Evolutionary conservation across 2,329 filamentous ascomycete species (phyloP).

Genomic region (Colletotrichum australisinense): DNA sequence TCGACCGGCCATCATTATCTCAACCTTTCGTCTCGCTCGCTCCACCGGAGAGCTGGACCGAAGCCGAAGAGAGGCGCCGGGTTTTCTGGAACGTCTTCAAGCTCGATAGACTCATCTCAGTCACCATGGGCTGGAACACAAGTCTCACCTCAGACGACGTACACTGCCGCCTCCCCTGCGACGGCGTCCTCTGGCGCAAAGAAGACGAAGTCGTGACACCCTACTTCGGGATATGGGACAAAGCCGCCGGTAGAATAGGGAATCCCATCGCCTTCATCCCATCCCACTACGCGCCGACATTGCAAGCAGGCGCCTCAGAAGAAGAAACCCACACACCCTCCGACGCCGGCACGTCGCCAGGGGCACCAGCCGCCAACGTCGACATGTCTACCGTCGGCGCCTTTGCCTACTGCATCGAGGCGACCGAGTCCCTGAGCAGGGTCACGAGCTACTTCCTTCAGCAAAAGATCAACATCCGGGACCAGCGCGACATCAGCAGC

Average conservation of each 20-base stretch:
- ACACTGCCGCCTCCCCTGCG: constrained; percentile 45
- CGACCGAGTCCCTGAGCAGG: constrained; percentile 57
- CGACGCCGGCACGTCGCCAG: constrained; percentile 19
- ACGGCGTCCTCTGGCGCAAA: constrained; percentile 54
- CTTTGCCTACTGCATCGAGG: constrained; percentile 59
- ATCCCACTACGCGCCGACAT: constrained; percentile 40
- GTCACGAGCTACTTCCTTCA: constrained; percentile 58
- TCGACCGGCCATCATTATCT: constrained; percentile 20
- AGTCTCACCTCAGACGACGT: constrained; percentile 47
- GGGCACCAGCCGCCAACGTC: constrained; percentile 30
- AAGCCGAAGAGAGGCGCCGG: constrained; percentile 45
- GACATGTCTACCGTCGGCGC: constrained; percentile 54
- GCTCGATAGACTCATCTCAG: constrained; percentile 42
- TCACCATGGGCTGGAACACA: constrained; percentile 45
- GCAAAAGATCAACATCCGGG: constrained; percentile 52
- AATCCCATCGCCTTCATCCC: constrained; percentile 52
- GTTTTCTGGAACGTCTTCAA: constrained; percentile 49
- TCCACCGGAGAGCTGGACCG: constrained; percentile 44
- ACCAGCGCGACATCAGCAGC: constrained; percentile 52
- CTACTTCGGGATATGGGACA: constrained; percentile 58
- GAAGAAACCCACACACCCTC: constrained; percentile 18
- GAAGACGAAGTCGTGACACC: constrained; percentile 52
- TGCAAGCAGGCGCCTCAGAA: constrained; percentile 28
- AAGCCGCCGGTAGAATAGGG: constrained; percentile 50
- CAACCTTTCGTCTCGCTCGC: constrained; percentile 42